Evolutionary conservation across 352 stramenopile genomes (phyloP).

Genomic region (Globisporangium paddicum): DNA sequence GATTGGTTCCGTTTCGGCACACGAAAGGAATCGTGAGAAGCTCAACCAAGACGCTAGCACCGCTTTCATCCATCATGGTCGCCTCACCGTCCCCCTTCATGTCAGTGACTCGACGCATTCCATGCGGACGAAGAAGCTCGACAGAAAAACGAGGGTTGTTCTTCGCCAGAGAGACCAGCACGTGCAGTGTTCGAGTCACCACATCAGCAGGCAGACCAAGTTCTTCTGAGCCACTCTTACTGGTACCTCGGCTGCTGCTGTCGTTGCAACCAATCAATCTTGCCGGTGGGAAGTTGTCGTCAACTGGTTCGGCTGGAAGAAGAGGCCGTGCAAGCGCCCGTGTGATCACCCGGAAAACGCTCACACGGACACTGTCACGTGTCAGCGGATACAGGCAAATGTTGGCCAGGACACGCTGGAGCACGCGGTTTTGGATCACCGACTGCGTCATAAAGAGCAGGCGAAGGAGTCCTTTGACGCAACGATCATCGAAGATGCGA

Average conservation of each 20-base stretch:
- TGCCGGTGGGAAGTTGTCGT: conserved; percentile 55
- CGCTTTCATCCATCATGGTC: conserved; percentile 23
- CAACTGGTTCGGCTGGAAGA: conserved; percentile 22
- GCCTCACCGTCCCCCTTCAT: conserved; percentile 15
- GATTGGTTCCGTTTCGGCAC: conserved; percentile 83
- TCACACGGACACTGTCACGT: conserved; percentile 48
- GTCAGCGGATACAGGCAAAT: conserved; percentile 79
- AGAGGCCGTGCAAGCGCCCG: conserved; percentile 41
- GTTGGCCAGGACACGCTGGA: conserved; percentile 74
- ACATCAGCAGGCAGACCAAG: conserved; percentile 76
- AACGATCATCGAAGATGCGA: conserved; percentile 62
- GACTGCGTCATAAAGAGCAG: conserved; percentile 81
- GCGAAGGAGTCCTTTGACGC: conserved; percentile 59
- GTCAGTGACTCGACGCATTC: conserved; percentile 30
- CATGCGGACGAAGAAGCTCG: conserved; percentile 75
- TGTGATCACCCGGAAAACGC: conserved; percentile 60
- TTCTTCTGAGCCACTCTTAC: conserved; percentile 13
- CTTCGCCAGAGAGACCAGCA: conserved; percentile 87
- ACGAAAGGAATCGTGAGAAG: conserved; percentile 85
- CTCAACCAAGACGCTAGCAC: conserved; percentile 79
- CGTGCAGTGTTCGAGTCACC: conserved; percentile 83
- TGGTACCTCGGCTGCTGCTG: conserved; percentile 11
- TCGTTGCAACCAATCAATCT: conserved; percentile 49
- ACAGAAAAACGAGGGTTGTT: conserved; percentile 89
- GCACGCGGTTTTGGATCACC: conserved; percentile 76